Evolutionary conservation across 441 rosid genomes (phyloP), one percentile per base, ranked within the genome.

Genomic region (Jatropha multifida): DNA sequence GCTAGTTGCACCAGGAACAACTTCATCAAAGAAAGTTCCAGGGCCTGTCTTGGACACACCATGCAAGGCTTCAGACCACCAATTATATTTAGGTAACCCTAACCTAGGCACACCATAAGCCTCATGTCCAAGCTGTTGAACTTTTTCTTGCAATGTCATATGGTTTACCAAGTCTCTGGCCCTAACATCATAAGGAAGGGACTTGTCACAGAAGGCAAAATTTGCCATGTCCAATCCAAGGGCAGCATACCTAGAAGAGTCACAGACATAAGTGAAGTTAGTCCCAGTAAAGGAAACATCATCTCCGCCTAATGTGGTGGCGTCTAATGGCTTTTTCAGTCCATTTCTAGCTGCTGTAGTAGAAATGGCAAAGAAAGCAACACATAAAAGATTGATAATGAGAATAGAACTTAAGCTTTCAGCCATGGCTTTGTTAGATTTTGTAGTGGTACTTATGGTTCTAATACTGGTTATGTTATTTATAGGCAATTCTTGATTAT

Each of bases 71-170:
- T 27, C 32, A 27, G 32, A 82, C 92, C 91, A 90, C 93, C 97
- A 90, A 10, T 85, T 60, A 32, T 90, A 90, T 2, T 40, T 71
- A 0, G 92, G 90, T 46, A 90, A 76, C 14, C 91, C 89, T 1
- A 92, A 83, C 61, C 89, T 56, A 69, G 84, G 72, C 37, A 84
- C 85, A 14, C 88, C 89, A 0, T 72, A 51, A 20, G 88, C 85
- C 2, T 1, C 32, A 75, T 87, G 73, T 8, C 73, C 90, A 23
- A 86, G 61, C 55, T 87, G 89, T n/a, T 75, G 80, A 27, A 27
- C 32, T 2, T 27, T 27, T 27, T 27, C 32, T 27, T 27, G 32
- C 32, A 27, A 27, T 27, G 32, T 27, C 32, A 27, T 27, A 27
- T 27, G 32, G 32, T 27, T 27, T 27, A 27, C 32, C 32, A 27